Conservation (phyloP, 1,284 basidiomycete genomes). For the Cutaneotrichosporon sp. region DNA sequence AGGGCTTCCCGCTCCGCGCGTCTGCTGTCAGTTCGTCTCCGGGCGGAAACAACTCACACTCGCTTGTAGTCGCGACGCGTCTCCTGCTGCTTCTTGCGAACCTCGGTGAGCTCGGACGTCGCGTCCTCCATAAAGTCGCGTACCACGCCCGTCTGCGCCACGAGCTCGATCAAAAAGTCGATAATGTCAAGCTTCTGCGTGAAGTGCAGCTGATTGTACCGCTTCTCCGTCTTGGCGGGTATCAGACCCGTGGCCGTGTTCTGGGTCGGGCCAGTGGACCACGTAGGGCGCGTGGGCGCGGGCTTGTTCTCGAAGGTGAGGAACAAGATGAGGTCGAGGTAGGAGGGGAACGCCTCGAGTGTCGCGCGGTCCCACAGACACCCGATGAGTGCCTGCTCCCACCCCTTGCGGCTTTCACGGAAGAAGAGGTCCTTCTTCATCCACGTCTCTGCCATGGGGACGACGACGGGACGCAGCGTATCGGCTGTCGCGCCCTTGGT, state of each 20-base stretch:
- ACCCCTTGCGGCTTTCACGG: constrained; percentile 51
- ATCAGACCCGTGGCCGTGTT: constrained; percentile 44
- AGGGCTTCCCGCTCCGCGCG: constrained; percentile 52
- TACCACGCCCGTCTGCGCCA: constrained; percentile 83
- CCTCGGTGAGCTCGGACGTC: constrained; percentile 82
- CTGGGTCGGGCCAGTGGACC: constrained; percentile 46
- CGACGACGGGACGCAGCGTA: constrained; percentile 43
- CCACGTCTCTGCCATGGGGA: constrained; percentile 37
- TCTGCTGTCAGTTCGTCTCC: constrained; percentile 28
- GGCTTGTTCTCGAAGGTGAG: constrained; percentile 64
- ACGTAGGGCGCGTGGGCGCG: constrained; percentile 49
- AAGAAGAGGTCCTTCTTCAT: constrained; percentile 36
- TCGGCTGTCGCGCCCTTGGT: constrained; percentile 51
- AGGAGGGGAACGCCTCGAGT: constrained; percentile 67
- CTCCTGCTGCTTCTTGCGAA: constrained; percentile 94
- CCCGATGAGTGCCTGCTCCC: constrained; percentile 84
- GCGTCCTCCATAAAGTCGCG: constrained; percentile 87
- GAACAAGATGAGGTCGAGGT: constrained; percentile 72
- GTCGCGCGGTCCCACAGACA: constrained; percentile 89
- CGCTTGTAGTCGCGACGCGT: constrained; percentile 84
- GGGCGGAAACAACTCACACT: constrained; percentile 73
- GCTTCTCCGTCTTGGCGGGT: constrained; percentile 58
- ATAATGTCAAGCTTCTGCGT: constrained; percentile 82
- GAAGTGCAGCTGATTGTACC: constrained; percentile 73
- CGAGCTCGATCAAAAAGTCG: constrained; percentile 84